Conservation (phyloP, 768 basidiomycete species). For the Hydnomerulius pinastri region DNA sequence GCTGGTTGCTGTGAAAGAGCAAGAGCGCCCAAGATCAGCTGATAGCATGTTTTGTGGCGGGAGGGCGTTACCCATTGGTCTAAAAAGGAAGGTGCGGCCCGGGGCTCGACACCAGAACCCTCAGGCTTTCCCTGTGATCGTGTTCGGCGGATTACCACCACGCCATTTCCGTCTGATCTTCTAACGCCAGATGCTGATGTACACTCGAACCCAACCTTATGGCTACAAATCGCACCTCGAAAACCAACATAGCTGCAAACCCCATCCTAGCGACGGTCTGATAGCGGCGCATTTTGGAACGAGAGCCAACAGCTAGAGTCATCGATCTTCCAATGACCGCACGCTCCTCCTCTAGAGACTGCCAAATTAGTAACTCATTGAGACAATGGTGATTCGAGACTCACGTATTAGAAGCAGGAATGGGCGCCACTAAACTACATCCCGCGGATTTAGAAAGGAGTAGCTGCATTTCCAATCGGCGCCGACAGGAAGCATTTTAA, state of each 20-base stretch:
- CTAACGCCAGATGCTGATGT: too few relatives aligned
- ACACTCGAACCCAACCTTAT: too few relatives aligned
- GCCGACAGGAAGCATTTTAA: conserved; percentile 15
- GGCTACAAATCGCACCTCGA: too few relatives aligned
- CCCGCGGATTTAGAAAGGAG: conserved; percentile 15
- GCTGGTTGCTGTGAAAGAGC: background rate
- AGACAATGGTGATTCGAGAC: background rate
- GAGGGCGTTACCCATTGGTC: background rate
- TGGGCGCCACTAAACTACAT: conserved; percentile 16
- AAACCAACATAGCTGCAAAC: background rate
- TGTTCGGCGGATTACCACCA: too few relatives aligned
- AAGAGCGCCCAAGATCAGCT: background rate
- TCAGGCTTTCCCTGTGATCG: too few relatives aligned
- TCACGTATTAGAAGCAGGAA: conserved; percentile 13
- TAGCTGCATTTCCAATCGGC: conserved; percentile 24
- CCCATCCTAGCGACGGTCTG: background rate
- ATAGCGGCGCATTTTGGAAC: too few relatives aligned
- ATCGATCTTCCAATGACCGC: conserved; percentile 18
- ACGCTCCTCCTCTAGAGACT: conserved; percentile 6
- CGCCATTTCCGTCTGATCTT: too few relatives aligned
- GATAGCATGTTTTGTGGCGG: too few relatives aligned
- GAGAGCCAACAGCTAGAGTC: conserved; percentile 2
- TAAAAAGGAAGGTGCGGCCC: background rate
- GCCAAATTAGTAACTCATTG: background rate
- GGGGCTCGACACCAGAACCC: background rate